Evolutionary conservation across 306 rosid species (phyloP).

Genomic region (Arachis stenosperma): DNA sequence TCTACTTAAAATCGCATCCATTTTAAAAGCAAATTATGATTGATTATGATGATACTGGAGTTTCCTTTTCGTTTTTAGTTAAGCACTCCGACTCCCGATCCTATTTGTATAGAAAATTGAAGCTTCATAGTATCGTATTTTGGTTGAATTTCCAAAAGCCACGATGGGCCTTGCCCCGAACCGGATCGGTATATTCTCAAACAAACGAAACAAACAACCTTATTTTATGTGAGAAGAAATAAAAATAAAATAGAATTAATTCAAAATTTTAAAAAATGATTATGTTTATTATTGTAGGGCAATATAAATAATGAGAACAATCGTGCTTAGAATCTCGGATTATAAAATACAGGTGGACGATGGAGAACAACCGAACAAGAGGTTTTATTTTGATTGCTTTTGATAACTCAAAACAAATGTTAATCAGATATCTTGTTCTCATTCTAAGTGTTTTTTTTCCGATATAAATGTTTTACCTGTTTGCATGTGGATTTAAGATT

Average conservation of each 20-base stretch:
- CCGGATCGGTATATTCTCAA: neutral
- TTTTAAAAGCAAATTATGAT: neutral
- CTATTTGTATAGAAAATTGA: neutral
- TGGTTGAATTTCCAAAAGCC: neutral
- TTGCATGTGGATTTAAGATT: no score
- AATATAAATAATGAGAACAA: neutral
- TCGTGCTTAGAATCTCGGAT: neutral
- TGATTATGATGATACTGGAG: neutral
- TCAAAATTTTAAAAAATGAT: neutral
- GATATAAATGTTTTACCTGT: no score
- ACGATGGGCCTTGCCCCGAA: neutral
- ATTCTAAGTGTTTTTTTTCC: no score
- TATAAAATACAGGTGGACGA: neutral
- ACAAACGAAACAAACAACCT: neutral
- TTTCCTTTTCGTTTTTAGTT: neutral
- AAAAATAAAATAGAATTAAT: neutral
- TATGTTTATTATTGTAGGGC: neutral
- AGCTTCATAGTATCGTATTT: neutral
- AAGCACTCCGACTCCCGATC: neutral
- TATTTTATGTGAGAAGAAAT: neutral
- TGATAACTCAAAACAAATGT: neutral
- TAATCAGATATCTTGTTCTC: no score
- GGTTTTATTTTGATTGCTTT: neutral
- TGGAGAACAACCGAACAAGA: constrained; percentile 8
- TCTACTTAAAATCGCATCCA: neutral